Base-by-base conservation (phyloP, 2,329 filamentous ascomycete genomes). In the Botrytis byssoidea region DNA sequence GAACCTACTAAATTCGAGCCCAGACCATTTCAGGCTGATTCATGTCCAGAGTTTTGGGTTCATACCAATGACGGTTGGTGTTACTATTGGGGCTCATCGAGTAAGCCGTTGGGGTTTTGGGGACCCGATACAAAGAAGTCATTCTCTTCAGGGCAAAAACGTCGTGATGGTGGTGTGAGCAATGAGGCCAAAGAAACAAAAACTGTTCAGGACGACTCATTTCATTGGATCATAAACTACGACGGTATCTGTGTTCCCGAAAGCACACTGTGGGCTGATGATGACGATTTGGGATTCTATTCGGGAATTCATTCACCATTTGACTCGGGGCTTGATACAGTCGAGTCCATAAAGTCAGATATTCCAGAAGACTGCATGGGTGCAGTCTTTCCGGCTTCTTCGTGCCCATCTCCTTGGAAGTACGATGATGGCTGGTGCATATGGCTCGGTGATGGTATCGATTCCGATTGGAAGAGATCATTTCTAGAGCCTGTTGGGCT, bases 1-100 rank as follows among this genome's bases (percentile, higher is more conserved):
- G 60, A 40, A 18, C 12, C 22, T 18, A n/a, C 35, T 42, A 42
- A 63, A n/a, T 25, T 63, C 3, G 60, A 42, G 18, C 25, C 35
- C 10, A 63, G 60, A 42, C 60, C 60, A 9, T 63, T 40, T 42
- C 60, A 12, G 25, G 35, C 60, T 42, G 25, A 18, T n/a, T 63
- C 60, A 18, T 63, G 60, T 42, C 60, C 60, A 63, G 35, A 63
- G 16, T 42, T 40, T 18, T 63, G 60, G 60, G 35, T 63, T n/a
- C 60, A 40, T 40, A 40, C 60, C 14, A 63, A 35, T 61, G 59
- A 63, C 22, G 60, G 35, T 63, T 63, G 60, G 60, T 63, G 60
- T 37, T 63, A 40, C 16, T 63, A 42, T 63, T 22, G 60, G 3
- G 60, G 60, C 60, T 42, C 35, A 42, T 63, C 60, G 12, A 63